These are phyloP conservation scores for Fusarium nematophilum DNA, from an alignment of 2,329 filamentous ascomycete species.

Conservation along the genomic window DNA sequence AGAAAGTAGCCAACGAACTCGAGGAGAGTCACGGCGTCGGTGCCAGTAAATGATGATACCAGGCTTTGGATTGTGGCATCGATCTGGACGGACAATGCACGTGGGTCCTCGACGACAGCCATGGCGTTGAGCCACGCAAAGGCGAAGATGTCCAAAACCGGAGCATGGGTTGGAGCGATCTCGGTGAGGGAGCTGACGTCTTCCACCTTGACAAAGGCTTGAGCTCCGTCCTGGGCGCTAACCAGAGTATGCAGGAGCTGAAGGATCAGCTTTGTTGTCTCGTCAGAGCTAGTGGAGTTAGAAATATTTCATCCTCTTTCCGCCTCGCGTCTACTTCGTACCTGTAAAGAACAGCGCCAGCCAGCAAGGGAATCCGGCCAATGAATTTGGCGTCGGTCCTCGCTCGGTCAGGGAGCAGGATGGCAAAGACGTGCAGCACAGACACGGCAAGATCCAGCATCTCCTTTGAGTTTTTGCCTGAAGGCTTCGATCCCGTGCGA, in stretches of 20 bases:
- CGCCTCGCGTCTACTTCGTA: slow-evolving; percentile 42
- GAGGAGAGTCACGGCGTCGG: slow-evolving; percentile 70
- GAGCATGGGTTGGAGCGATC: slow-evolving; percentile 63
- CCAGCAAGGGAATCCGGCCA: slow-evolving; percentile 64
- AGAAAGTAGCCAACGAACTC: slow-evolving; percentile 66
- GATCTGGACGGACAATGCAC: slow-evolving; percentile 54
- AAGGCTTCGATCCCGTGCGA: slow-evolving; percentile 60
- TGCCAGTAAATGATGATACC: slow-evolving; percentile 65
- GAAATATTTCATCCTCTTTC: background rate
- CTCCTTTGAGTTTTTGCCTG: slow-evolving; percentile 61
- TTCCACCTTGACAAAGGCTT: slow-evolving; percentile 58
- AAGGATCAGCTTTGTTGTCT: slow-evolving; percentile 64
- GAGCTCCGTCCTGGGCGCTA: slow-evolving; percentile 62
- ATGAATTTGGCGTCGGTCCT: slow-evolving; percentile 60
- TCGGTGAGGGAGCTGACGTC: slow-evolving; percentile 68
- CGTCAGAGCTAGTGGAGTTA: slow-evolving; percentile 56
- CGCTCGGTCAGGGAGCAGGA: slow-evolving; percentile 63
- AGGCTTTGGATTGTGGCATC: slow-evolving; percentile 60
- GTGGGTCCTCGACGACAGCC: slow-evolving; percentile 45
- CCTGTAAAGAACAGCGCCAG: slow-evolving; percentile 66
- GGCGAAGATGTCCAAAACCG: slow-evolving; percentile 66
- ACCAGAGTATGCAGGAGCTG: slow-evolving; percentile 69
- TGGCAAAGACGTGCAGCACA: slow-evolving; percentile 71
- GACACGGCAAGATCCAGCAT: slow-evolving; percentile 74
- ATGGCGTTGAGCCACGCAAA: slow-evolving; percentile 67